Base-by-base conservation (phyloP, 768 basidiomycete species). In the Pisolithus albus region DNA sequence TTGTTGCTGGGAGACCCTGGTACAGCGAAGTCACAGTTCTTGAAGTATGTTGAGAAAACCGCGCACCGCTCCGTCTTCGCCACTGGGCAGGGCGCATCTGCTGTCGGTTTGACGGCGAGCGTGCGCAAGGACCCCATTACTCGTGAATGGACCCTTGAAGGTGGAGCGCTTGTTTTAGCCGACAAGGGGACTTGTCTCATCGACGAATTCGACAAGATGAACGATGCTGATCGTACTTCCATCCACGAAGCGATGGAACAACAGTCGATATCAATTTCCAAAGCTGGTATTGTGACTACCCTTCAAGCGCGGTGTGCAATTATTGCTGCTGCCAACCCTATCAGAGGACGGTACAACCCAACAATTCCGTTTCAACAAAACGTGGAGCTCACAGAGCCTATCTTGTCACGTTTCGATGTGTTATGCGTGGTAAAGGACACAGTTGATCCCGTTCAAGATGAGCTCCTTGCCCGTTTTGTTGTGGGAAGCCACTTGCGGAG, bases 231-330 rank as follows among this genome's bases (percentile, higher is more conserved):
- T 67, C 79, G 95, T 60, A 98, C 94, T 15, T 96, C 93, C 4
- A 98, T 99, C 61, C 96, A 98, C 75, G 96, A 99, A 68, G 96
- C 96, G 1, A 99, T 99, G 96, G 96, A 99, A 66, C 96, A 99
- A 71, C 96, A 98, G 67, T 88, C 92, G 11, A 99, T 99, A 58
- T 98, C 96, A 4, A 98, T 99, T 61, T 92, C 95, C 21, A 99
- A 99, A 65, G 96, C 96, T 15, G 96, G 96, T 40, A 99, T 99
- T 56, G 89, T 98, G 50, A 98, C 96, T n/a, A 89, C 90, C 15
- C 79, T 99, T 7, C 94, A 97, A 71, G 96, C 96, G 23, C 86
- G 96, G 18, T 98, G 95, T 70, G 93, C 94, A 6, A 92, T 99
- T 69, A 83, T 98, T 53, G 96, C 96, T 34, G 96, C 96, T 1